Conservation (phyloP, 441 rosid species). For the Adansonia grandidieri region DNA sequence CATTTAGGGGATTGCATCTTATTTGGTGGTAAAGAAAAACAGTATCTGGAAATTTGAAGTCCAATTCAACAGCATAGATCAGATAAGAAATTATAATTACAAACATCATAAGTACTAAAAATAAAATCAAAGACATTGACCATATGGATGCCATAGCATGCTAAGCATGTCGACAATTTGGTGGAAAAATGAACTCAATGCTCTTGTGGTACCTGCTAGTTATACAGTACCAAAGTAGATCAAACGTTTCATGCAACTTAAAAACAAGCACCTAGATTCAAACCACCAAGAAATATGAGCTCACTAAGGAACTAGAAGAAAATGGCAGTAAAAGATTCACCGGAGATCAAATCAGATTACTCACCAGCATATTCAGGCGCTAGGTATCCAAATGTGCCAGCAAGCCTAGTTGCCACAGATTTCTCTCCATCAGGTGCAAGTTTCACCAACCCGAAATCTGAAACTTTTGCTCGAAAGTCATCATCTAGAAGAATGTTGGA, state of each 20-base stretch:
- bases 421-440: constrained; percentile 31
- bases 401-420: constrained; percentile 27
- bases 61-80: background rate
- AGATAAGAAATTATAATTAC: background rate
- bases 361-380: constrained; percentile 32
- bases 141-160: background rate
- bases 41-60: background rate
- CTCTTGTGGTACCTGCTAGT: background rate
- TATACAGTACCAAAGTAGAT: background rate
- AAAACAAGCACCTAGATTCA: background rate
- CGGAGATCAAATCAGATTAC: constrained; percentile 2
- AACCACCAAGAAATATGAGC: background rate
- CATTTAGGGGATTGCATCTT: background rate
- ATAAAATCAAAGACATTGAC: background rate
- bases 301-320: background rate
- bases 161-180: background rate
- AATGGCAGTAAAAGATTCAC: background rate
- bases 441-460: constrained; percentile 30
- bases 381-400: constrained; percentile 30
- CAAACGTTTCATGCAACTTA: background rate
- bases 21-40: background rate
- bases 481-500: constrained; percentile 31
- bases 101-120: background rate
- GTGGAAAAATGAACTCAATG: constrained; percentile 14
- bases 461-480: constrained; percentile 25